These are phyloP conservation scores for Oryza longistaminata DNA, from an alignment of 176 grass and related monocot genomes.

Conservation along the genomic window DNA sequence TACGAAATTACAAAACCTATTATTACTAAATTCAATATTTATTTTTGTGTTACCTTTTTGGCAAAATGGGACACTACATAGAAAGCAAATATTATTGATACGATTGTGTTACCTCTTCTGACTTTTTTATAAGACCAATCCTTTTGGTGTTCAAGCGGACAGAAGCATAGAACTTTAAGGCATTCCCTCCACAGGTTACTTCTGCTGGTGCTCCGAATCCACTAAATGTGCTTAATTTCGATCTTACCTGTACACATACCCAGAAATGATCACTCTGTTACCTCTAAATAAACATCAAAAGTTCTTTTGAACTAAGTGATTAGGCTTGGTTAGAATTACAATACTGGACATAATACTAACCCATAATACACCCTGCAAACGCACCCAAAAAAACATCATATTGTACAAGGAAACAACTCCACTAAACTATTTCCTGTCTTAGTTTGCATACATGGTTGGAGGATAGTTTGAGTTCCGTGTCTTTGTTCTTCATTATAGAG, in stretches of 20 bases:
- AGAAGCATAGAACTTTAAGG: conserved; percentile 82
- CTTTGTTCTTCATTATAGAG: not conserved
- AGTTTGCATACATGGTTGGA: not conserved
- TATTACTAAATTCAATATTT: not conserved
- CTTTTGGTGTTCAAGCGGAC: conserved; percentile 70
- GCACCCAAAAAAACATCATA: not conserved
- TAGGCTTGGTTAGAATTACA: not conserved
- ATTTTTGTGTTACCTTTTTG: not conserved
- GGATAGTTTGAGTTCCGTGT: not conserved
- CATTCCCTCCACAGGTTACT: conserved; percentile 75
- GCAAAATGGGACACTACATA: not conserved
- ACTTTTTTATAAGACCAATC: conserved; percentile 72
- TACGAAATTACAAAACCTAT: not conserved
- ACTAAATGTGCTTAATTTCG: conserved; percentile 69
- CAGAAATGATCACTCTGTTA: not conserved
- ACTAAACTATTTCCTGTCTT: not conserved
- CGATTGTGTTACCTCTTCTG: conserved; percentile 48
- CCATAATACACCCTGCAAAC: not conserved
- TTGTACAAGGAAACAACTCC: not conserved
- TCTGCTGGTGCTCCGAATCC: conserved; percentile 70
- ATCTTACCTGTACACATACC: conserved; percentile 48
- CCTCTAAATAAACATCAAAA: not conserved
- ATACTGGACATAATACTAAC: not conserved
- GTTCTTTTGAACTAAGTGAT: not conserved
- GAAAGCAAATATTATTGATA: not conserved